These are phyloP conservation scores for Aciculoconidium aculeatum DNA, from an alignment of 805 yeast species.

Conservation along the genomic window DNA sequence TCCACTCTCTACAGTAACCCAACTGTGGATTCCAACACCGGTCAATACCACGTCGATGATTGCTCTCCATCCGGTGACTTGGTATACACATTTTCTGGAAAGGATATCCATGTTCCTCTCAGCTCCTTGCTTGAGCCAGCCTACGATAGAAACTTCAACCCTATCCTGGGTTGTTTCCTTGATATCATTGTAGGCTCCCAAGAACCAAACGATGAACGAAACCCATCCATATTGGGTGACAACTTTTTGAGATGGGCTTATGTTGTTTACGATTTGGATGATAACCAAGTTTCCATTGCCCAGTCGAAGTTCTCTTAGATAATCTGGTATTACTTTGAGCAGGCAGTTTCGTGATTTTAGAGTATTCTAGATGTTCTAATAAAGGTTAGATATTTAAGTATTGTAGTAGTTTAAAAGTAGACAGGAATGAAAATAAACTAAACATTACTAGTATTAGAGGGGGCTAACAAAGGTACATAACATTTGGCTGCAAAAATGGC, in stretches of 20 bases:
- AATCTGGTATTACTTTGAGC: no score
- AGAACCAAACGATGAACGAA: no score
- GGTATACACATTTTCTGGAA: constrained; percentile 4
- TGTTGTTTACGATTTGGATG: constrained; percentile 49
- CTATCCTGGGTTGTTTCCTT: no score
- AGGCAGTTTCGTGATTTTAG: no score
- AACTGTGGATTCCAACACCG: not conserved
- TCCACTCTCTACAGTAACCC: constrained; percentile 2
- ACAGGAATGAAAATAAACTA: no score
- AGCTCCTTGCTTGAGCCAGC: constrained; percentile 3
- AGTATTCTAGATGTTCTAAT: no score
- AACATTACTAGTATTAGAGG: no score
- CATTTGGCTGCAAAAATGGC: no score
- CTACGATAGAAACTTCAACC: constrained; percentile 3
- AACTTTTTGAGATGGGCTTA: constrained; percentile 46
- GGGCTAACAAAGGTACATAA: no score
- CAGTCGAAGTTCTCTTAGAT: constrained; percentile 36
- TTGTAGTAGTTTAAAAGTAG: no score
- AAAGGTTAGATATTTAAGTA: no score
- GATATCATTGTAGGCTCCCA: no score
- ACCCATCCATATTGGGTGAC: constrained; percentile 53
- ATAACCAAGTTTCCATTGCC: constrained; percentile 38
- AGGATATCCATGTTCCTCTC: constrained; percentile 3
- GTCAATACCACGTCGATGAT: constrained; percentile 1
- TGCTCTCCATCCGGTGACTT: constrained; percentile 7